Conservation (phyloP, 495 filamentous ascomycete genomes). For the Cercophora samala region DNA sequence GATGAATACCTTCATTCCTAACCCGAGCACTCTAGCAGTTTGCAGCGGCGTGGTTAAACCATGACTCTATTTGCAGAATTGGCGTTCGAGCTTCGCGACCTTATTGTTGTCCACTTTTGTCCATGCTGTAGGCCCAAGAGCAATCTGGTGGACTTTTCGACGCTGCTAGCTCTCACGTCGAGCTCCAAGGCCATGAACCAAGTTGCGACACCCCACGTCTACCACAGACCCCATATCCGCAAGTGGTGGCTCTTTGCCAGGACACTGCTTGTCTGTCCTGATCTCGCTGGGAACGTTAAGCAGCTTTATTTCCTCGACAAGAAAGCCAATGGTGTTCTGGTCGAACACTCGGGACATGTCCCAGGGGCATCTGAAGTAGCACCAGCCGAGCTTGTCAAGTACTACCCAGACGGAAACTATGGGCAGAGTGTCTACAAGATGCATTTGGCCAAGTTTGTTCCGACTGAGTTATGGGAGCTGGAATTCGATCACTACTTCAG, state of each 20-base stretch:
- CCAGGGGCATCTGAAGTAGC: background rate
- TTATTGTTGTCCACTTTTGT: background rate
- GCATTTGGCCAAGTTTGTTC: background rate
- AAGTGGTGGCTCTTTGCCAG: background rate
- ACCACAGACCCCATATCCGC: background rate
- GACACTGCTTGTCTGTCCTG: background rate
- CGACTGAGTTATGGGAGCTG: background rate
- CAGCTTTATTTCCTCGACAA: background rate
- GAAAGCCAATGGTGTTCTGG: background rate
- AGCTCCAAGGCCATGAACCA: background rate
- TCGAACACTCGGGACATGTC: background rate
- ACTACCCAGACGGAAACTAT: background rate
- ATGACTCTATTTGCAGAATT: background rate
- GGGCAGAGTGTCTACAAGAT: background rate
- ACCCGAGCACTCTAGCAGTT: background rate
- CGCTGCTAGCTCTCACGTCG: background rate
- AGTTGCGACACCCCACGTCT: background rate
- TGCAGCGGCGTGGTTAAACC: background rate
- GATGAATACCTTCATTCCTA: no score
- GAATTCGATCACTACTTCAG: background rate
- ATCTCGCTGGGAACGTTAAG: background rate
- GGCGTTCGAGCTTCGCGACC: background rate
- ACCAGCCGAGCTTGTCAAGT: background rate
- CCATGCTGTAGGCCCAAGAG: background rate
- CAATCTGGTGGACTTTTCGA: background rate